phyloP scores from a whole-genome alignment of 352 stramenopile genomes.

The Plasmopara muralis region DNA sequence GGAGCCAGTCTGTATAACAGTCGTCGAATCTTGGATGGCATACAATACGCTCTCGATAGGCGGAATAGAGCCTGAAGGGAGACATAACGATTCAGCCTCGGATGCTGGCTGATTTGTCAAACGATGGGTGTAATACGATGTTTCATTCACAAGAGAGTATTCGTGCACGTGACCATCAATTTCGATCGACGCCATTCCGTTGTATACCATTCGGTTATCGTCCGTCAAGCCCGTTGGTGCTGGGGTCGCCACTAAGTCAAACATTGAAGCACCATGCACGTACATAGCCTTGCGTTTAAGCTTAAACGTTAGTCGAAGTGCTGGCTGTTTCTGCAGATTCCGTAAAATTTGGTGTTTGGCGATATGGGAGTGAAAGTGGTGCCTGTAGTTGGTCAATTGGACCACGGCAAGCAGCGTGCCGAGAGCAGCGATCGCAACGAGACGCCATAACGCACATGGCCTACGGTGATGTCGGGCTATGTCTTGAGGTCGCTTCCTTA shows the following conservation, averaged over 20 bases:
- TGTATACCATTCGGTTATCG: conserved; percentile 25
- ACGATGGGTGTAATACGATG: conserved; percentile 26
- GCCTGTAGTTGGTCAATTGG: conserved; percentile 20
- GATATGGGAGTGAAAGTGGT: conserved; percentile 32
- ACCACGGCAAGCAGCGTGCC: conserved; percentile 14
- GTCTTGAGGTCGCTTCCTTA: conserved; percentile 1
- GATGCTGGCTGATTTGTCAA: neutral
- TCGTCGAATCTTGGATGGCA: conserved; percentile 20
- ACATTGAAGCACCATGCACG: conserved; percentile 26
- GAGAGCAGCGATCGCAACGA: conserved; percentile 7
- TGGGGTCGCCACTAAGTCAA: conserved; percentile 32
- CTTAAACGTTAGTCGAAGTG: conserved; percentile 30
- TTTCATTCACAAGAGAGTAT: conserved; percentile 32
- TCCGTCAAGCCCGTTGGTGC: conserved; percentile 6
- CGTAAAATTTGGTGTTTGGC: conserved; percentile 38
- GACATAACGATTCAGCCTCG: conserved; percentile 12
- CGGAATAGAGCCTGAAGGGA: conserved; percentile 22
- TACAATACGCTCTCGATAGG: conserved; percentile 25
- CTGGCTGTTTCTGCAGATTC: conserved; percentile 27
- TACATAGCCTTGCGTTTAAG: conserved; percentile 39
- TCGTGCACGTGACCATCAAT: conserved; percentile 22
- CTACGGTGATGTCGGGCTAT: conserved; percentile 2
- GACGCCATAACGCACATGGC: conserved; percentile 16
- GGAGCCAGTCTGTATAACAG: conserved; percentile 6
- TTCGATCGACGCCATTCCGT: conserved; percentile 27